These are phyloP conservation scores for Sphaerosporella brunnea DNA, from an alignment of 495 filamentous ascomycete genomes.

Conservation along the genomic window DNA sequence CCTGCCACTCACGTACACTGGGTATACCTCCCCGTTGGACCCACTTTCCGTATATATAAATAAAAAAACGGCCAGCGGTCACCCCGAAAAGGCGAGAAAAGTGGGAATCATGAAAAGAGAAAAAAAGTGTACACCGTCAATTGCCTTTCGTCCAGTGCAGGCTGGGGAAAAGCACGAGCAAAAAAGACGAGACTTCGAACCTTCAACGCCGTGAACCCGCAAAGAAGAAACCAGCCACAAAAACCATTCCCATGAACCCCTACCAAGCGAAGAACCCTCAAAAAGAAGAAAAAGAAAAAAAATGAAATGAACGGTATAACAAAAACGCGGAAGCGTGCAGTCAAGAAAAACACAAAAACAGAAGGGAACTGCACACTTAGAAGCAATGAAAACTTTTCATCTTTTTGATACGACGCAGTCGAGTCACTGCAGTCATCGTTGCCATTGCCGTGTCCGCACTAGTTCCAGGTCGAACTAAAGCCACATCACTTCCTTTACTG, in stretches of 20 bases:
- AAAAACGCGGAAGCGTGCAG: slow-evolving; percentile 1
- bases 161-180: too few relatives aligned
- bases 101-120: slow-evolving; percentile 14
- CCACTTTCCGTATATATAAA: too few relatives aligned
- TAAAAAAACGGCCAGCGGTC: too few relatives aligned
- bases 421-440: background rate
- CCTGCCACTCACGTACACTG: too few relatives aligned
- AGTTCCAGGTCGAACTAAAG: background rate
- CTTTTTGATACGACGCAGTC: slow-evolving; percentile 18
- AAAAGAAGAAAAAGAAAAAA: slow-evolving; percentile 12
- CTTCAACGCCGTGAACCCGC: slow-evolving; percentile 10
- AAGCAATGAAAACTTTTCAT: slow-evolving; percentile 27
- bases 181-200: slow-evolving; percentile 11
- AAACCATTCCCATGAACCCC: too few relatives aligned
- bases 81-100: too few relatives aligned
- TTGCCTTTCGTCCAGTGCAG: too few relatives aligned
- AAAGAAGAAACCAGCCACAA: slow-evolving; percentile 13
- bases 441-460: background rate
- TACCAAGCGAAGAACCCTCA: slow-evolving; percentile 15
- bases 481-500: background rate
- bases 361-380: slow-evolving; percentile 10
- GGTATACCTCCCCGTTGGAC: too few relatives aligned
- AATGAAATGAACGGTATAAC: slow-evolving; percentile 8
- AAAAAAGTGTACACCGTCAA: too few relatives aligned
- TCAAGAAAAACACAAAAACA: background rate